Evolutionary conservation across 2,329 filamentous ascomycete genomes (phyloP).

Genomic region (Talaromyces sp.): DNA sequence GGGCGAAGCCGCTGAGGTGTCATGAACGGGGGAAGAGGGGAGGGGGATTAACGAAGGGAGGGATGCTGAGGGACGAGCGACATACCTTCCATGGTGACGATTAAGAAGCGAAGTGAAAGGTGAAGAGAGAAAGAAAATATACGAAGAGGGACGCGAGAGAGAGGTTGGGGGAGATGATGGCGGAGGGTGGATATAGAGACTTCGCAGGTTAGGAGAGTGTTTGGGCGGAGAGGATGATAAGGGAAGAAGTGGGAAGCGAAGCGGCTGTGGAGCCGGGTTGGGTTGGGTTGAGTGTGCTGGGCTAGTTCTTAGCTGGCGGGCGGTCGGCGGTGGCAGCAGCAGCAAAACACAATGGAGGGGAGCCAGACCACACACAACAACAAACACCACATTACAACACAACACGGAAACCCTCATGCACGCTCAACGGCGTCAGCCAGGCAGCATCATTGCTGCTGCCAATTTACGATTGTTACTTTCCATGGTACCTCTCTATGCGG

Average conservation of each 20-base stretch:
- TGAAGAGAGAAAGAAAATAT: slow-evolving; percentile 9
- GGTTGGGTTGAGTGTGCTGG: slow-evolving; percentile 8
- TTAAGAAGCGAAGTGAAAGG: slow-evolving; percentile 20
- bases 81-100: slow-evolving; percentile 62
- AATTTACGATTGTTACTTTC: background rate
- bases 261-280: slow-evolving; percentile 8
- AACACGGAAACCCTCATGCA: background rate
- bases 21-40: slow-evolving; percentile 15
- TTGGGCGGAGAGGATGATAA: slow-evolving; percentile 11
- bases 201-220: slow-evolving; percentile 3
- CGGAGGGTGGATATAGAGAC: slow-evolving; percentile 11
- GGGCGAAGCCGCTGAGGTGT: slow-evolving; percentile 25
- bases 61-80: slow-evolving; percentile 13
- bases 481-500: background rate
- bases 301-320: background rate
- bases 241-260: slow-evolving; percentile 11
- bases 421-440: background rate
- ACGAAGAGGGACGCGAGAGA: slow-evolving; percentile 12
- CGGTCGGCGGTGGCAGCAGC: background rate
- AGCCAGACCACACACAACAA: too few relatives aligned
- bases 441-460: background rate
- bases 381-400: background rate
- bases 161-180: slow-evolving; percentile 13
- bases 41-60: background rate
- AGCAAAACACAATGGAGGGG: too few relatives aligned